Conservation (phyloP, 345 rosid genomes). For the Mercurialis annua region DNA sequence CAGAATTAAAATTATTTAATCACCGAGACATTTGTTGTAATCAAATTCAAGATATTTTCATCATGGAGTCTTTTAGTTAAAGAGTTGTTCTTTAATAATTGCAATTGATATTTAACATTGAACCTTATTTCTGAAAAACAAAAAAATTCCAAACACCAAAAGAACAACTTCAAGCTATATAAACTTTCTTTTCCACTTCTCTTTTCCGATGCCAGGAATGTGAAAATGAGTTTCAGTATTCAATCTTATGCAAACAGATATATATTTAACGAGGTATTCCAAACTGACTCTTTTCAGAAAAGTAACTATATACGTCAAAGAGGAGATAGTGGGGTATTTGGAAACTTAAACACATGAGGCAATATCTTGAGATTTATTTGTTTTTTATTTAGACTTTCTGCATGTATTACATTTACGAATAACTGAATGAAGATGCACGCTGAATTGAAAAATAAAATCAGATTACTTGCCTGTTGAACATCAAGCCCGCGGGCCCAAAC, state of each 20-base stretch:
- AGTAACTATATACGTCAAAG: background rate
- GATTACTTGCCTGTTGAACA: conserved; percentile 77
- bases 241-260: background rate
- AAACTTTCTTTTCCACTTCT: no score
- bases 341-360: background rate
- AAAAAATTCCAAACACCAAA: no score
- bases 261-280: background rate
- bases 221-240: background rate
- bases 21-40: background rate
- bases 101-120: background rate
- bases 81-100: no score
- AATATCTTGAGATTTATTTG: background rate
- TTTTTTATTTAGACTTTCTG: background rate
- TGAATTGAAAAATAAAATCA: background rate
- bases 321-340: background rate
- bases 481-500: conserved; percentile 98
- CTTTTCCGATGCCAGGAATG: background rate
- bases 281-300: background rate
- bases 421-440: background rate
- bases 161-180: no score
- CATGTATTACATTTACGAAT: background rate
- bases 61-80: no score
- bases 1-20: no score
- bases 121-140: background rate
- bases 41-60: background rate